Evolutionary conservation across 1,139 yeast genomes (phyloP).

Genomic region (Candida sanyaensis): DNA sequence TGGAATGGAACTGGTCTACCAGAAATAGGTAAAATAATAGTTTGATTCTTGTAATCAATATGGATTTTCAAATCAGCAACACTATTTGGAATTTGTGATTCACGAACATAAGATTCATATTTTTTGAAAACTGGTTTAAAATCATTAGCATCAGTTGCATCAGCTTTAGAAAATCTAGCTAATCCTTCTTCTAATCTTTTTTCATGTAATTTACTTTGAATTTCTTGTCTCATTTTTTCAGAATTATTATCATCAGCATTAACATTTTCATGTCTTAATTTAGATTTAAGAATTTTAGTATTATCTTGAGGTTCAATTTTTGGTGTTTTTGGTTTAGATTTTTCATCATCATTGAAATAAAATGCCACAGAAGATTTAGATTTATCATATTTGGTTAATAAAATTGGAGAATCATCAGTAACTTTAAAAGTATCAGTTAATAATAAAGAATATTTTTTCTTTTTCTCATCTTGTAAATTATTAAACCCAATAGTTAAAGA

Average conservation of each 20-base stretch:
- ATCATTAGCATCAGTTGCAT: slow-evolving; percentile 66
- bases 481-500: slow-evolving; percentile 79
- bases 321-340: slow-evolving; percentile 15
- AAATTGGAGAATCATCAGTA: slow-evolving; percentile 58
- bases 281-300: slow-evolving; percentile 72
- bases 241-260: slow-evolving; percentile 72
- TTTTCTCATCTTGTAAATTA: slow-evolving; percentile 52
- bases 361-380: slow-evolving; percentile 76
- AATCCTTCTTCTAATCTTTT: slow-evolving; percentile 85
- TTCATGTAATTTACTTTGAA: slow-evolving; percentile 80
- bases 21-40: slow-evolving; percentile 85
- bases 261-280: slow-evolving; percentile 74
- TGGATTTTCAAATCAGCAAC: slow-evolving; percentile 85
- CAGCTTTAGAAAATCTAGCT: slow-evolving; percentile 73
- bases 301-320: slow-evolving; percentile 59
- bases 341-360: slow-evolving; percentile 73
- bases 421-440: slow-evolving; percentile 84
- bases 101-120: slow-evolving; percentile 92
- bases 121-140: slow-evolving; percentile 79
- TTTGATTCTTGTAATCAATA: slow-evolving; percentile 85
- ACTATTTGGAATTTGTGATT: slow-evolving; percentile 81
- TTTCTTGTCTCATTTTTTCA: slow-evolving; percentile 79
- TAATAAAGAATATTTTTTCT: slow-evolving; percentile 63
- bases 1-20: slow-evolving; percentile 99
- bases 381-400: slow-evolving; percentile 77